These are phyloP conservation scores for Arthrobotrys musiformis DNA, from an alignment of 2,329 filamentous ascomycete species.

Conservation along the genomic window DNA sequence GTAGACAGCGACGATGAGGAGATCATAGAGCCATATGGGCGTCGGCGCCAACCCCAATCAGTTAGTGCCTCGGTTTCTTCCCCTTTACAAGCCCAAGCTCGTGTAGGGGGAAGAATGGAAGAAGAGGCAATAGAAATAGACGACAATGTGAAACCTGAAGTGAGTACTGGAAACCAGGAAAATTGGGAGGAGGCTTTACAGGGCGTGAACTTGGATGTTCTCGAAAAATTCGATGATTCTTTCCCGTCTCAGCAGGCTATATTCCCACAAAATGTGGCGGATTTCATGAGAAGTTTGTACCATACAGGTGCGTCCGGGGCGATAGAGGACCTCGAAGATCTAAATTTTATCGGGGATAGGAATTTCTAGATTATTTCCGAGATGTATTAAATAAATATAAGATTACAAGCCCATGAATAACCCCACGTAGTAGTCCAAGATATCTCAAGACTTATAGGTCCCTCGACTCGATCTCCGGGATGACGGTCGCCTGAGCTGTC, in stretches of 20 bases:
- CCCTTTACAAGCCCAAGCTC: neutral
- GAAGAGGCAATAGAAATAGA: neutral
- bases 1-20: neutral
- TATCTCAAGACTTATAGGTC: slow-evolving; percentile 12
- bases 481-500: slow-evolving; percentile 28
- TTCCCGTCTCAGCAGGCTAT: too few relatives aligned
- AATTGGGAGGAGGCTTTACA: neutral
- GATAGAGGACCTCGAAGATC: too few relatives aligned
- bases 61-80: neutral
- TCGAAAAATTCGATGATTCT: too few relatives aligned
- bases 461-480: slow-evolving; percentile 35
- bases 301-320: too few relatives aligned
- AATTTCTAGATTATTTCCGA: too few relatives aligned
- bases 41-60: neutral
- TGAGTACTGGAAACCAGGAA: neutral
- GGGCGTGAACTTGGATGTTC: too few relatives aligned
- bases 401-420: too few relatives aligned
- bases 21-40: neutral
- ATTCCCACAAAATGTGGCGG: too few relatives aligned
- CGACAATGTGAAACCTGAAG: neutral
- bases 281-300: too few relatives aligned
- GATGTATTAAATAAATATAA: too few relatives aligned
- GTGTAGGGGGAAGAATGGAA: neutral
- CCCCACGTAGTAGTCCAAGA: too few relatives aligned
- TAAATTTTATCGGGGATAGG: too few relatives aligned